These are phyloP conservation scores for Echinosophora koreensis DNA, from an alignment of 306 rosid genomes.

Conservation along the genomic window DNA sequence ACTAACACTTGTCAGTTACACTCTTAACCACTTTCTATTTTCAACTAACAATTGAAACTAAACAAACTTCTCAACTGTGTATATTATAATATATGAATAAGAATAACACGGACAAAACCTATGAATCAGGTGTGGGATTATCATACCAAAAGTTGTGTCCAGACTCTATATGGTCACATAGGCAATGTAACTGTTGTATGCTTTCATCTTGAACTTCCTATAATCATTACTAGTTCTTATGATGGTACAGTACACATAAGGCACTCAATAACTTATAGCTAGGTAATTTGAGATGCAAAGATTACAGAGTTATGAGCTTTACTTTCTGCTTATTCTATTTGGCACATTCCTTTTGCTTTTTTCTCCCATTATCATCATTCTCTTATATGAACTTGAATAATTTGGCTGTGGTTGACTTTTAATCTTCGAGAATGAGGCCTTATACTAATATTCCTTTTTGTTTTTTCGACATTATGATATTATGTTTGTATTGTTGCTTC, in stretches of 20 bases:
- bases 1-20: too few relatives aligned
- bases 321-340: constrained; percentile 40
- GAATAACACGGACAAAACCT: constrained; percentile 38
- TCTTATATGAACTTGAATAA: constrained; percentile 9
- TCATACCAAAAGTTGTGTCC: constrained; percentile 99
- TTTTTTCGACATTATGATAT: constrained; percentile 23
- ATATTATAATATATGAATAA: constrained; percentile 43
- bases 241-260: constrained; percentile 99
- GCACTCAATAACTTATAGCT: constrained; percentile 97
- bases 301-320: constrained; percentile 43
- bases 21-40: too few relatives aligned
- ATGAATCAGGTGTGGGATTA: constrained; percentile 95
- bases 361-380: constrained; percentile 18
- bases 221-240: constrained; percentile 96
- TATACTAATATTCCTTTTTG: not conserved
- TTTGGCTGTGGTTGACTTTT: constrained; percentile 26
- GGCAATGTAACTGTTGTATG: constrained; percentile 99
- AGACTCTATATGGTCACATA: constrained; percentile 98
- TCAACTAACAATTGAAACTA: too few relatives aligned
- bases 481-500: constrained; percentile 23
- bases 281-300: constrained; percentile 63
- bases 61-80: too few relatives aligned
- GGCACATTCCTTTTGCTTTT: constrained; percentile 29
- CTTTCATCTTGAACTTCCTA: constrained; percentile 99
- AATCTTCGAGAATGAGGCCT: constrained; percentile 16